Percentiles rank a stretch among this genome's conserved stretches.
phyloP scores from a whole-genome alignment of 2,329 filamentous ascomycete genomes.

The Alternaria hordeiaustralica region DNA sequence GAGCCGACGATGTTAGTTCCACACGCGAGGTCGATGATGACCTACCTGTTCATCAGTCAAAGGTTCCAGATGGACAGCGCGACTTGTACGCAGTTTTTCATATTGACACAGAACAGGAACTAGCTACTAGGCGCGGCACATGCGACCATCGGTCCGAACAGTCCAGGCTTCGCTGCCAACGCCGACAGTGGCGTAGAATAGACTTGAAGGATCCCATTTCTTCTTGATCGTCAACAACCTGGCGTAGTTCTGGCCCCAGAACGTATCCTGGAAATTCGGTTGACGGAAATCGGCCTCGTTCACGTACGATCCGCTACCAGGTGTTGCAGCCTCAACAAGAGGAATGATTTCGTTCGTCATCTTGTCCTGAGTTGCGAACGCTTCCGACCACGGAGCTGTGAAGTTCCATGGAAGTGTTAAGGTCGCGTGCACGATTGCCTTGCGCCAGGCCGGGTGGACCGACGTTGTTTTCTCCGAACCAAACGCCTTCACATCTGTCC shows the following conservation, averaged over 20 bases:
- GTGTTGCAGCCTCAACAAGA: conserved; percentile 25
- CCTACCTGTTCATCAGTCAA: not conserved
- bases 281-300: conserved; percentile 37
- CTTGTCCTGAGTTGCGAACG: conserved; percentile 18
- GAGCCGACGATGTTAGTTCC: not conserved
- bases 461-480: conserved; percentile 23
- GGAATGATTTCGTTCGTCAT: conserved; percentile 27
- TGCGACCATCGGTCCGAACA: conserved; percentile 15
- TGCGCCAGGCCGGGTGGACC: conserved; percentile 32
- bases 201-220: conserved; percentile 35
- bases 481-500: conserved; percentile 18
- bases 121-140: conserved; percentile 13
- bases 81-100: not conserved
- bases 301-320: conserved; percentile 28
- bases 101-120: not conserved
- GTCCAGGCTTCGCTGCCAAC: conserved; percentile 39
- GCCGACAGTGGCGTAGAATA: conserved; percentile 38
- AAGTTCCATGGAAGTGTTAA: conserved; percentile 28
- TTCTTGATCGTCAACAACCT: conserved; percentile 34
- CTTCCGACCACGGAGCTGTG: conserved; percentile 25
- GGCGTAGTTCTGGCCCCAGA: conserved; percentile 34
- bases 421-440: conserved; percentile 25
- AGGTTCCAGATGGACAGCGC: not conserved
- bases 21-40: not conserved
- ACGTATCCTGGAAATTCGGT: conserved; percentile 27